Evolutionary conservation across 805 yeast genomes (phyloP).

Genomic region (Candida orba): DNA sequence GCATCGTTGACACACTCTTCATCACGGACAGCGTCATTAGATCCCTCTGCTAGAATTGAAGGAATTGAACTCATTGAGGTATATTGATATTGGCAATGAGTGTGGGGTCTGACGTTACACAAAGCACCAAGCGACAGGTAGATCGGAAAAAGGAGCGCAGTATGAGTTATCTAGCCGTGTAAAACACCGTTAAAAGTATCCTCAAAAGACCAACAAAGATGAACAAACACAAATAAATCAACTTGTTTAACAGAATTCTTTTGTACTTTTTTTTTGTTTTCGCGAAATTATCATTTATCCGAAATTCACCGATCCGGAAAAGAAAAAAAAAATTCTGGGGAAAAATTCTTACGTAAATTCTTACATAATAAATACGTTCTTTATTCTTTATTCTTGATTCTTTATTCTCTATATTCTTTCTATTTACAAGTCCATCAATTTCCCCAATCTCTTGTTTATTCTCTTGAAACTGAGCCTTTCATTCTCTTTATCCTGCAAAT

Average conservation of each 20-base stretch:
- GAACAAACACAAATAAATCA: too few species aligned
- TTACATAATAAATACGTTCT: too few species aligned
- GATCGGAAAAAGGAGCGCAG: too few species aligned
- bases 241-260: background rate
- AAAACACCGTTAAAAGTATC: too few species aligned
- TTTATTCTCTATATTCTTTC: too few species aligned
- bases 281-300: background rate
- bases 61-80: conserved; percentile 6
- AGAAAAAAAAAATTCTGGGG: conserved; percentile 2
- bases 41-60: conserved; percentile 2
- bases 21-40: too few species aligned
- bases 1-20: background rate
- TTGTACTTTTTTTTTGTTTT: background rate
- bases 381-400: too few species aligned
- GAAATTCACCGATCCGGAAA: background rate
- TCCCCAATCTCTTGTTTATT: background rate
- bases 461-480: background rate
- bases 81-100: background rate
- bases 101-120: too few species aligned
- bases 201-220: too few species aligned
- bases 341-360: too few species aligned
- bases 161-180: too few species aligned
- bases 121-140: too few species aligned
- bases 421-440: background rate
- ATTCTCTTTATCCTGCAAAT: background rate